Evolutionary conservation across 2,329 filamentous ascomycete species (phyloP), one percentile per base, ranked within the genome.

Genomic region (Clarireedia paspali): DNA sequence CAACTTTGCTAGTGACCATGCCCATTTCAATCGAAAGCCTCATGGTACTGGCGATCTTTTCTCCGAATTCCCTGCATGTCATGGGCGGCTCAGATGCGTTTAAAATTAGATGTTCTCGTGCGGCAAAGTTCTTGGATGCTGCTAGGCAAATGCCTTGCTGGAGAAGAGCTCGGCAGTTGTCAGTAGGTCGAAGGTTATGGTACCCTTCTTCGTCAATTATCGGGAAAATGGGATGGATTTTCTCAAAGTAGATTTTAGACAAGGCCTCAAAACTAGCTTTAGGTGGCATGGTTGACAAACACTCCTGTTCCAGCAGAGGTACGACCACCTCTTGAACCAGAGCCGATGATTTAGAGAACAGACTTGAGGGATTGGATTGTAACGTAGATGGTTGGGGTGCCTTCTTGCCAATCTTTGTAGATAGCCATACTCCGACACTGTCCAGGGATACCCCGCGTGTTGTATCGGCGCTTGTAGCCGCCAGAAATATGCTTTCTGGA

Each of bases 401-500:
- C 27, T 20, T 55, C 44, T 50, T 55, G 1, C 55, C 44, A 7
- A 53, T 49, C 52, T 46, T 53, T 26, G 50, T 42, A 24, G 72
- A 70, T 2, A 81, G 72, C 78, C 79, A 83, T 17, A 83, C 75
- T 6, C 81, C 81, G 1, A 82, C 73, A 42, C 80, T 79, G 48
- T 77, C 76, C 48, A 77, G 73, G 0, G 77, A 75, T 10, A 67
- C 67, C 15, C 70, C 70, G 27, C 61, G 62, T 24, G 69, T 70
- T 24, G 70, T 67, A 47, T 67, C 67, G 24, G 73, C 70, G 54
- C 70, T 73, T 2, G 77, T 78, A 1, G 77, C 79, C 60, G 82
- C 78, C 61, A 81, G 72, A 55, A 84, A 80, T 65, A 83, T 78
- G 57, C 77, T 77, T 64, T 83, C 81, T 2, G 81, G 81, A 60